A percentile compares a stretch with the other conserved stretches of the same genome.
Evolutionary conservation across 306 rosid genomes (phyloP).

Genomic region (Luffa acutangula): DNA sequence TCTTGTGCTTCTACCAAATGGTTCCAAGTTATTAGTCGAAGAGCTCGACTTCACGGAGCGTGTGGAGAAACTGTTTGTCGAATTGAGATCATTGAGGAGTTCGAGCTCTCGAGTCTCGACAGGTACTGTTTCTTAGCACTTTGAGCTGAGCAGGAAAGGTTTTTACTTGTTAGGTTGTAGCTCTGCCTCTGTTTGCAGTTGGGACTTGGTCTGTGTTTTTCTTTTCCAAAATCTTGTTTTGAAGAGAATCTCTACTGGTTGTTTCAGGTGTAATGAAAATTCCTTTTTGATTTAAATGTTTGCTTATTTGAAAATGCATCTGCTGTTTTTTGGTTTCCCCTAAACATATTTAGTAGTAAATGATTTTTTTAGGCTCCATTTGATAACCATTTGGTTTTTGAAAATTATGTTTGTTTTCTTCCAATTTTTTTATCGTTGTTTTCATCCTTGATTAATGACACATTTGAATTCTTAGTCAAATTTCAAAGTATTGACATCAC

Average conservation of each 20-base stretch:
- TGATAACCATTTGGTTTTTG: no score
- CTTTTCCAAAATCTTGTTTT: background rate
- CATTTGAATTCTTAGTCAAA: no score
- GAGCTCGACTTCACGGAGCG: background rate
- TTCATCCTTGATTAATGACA: no score
- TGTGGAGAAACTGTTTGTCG: background rate
- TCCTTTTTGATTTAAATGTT: no score
- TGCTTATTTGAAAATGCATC: no score
- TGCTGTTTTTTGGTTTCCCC: no score
- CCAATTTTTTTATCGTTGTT: no score
- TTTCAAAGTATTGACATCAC: no score
- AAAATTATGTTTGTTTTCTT: no score
- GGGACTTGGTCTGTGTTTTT: background rate
- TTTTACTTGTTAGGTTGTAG: background rate
- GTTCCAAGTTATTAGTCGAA: background rate
- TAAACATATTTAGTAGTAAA: no score
- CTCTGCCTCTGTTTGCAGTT: background rate
- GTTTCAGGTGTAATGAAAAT: background rate
- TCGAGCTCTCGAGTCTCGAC: background rate
- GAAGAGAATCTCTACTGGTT: background rate
- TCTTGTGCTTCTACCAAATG: constrained; percentile 4
- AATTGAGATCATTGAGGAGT: background rate
- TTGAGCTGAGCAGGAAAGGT: background rate
- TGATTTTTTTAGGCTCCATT: no score
- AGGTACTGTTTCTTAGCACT: background rate